phyloP scores from a whole-genome alignment of 345 rosid genomes.

The Salix purpurea region DNA sequence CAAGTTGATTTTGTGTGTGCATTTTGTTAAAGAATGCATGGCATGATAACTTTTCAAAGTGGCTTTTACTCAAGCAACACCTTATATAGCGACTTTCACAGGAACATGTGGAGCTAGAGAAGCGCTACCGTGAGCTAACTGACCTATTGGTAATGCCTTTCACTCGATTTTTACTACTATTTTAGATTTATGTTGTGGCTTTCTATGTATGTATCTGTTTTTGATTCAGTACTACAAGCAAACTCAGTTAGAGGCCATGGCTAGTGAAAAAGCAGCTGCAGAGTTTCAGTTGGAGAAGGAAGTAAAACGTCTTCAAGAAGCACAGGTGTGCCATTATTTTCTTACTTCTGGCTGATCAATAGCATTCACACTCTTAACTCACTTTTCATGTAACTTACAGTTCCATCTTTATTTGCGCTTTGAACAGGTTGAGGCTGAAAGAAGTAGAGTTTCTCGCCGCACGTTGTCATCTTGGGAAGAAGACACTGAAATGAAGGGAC shows the following conservation, averaged over 20 bases:
- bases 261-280: constrained; percentile 98
- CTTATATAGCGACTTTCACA: constrained; percentile 28
- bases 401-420: constrained; percentile 6
- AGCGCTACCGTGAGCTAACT: constrained; percentile 94
- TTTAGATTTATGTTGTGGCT: constrained; percentile 2
- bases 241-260: constrained; percentile 95
- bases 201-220: constrained; percentile 3
- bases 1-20: background rate
- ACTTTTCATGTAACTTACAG: background rate
- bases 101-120: constrained; percentile 99
- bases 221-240: constrained; percentile 87
- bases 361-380: constrained; percentile 4
- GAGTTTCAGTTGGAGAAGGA: constrained; percentile 98
- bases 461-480: constrained; percentile 87
- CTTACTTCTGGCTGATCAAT: constrained; percentile 12
- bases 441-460: constrained; percentile 69
- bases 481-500: constrained; percentile 84
- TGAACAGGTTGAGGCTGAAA: constrained; percentile 82
- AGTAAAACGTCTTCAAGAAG: constrained; percentile 77
- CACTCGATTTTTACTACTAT: background rate
- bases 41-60: background rate
- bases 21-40: constrained; percentile 1
- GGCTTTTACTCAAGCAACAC: constrained; percentile 9
- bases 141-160: constrained; percentile 74
- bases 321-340: constrained; percentile 47